Evolutionary conservation across 768 basidiomycete species (phyloP), one percentile per base, ranked within the genome.

Genomic region (Mycena vitilis): DNA sequence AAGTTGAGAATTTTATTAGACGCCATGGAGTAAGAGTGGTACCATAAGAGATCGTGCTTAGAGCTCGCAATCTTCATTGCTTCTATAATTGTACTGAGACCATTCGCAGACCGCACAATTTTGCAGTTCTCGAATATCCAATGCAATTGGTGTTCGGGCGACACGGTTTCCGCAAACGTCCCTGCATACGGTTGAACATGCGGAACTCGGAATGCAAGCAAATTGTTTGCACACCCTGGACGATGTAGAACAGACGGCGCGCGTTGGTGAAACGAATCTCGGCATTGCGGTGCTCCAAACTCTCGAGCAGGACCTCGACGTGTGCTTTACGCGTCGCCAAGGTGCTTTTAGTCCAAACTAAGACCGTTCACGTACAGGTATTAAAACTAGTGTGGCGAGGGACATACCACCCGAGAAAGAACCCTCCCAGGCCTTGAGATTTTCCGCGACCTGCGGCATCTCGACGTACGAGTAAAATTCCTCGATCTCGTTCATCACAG

Each of bases 381-480:
- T 62, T 44, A 18, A 44, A 53, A 38, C 25, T 25, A 10, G 42
- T 62, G 44, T 23, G 40, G 60, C 30, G 57, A 63, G 40, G 54
- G 42, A 79, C 88, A 73, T 75, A 93, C 95, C 93, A 79, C 89
- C 89, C 37, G 85, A 80, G 76, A 93, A 96, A 49, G 92, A 94
- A 45, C 91, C 91, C 74, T 92, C 88, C 93, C 95, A 98, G 52
- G 94, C 92, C 75, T 90, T 91, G 70, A 94, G 82, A 77, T 95
- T 95, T 83, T 95, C 93, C 3, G 88, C 89, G 23, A 95, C 91
- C 77, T 96, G 94, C 0, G 93, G 88, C 88, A 95, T 94, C 83
- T 98, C 97, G 68, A 95, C 90, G 80, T 98, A 99, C 23, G 95
- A 95, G 79, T 97, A 99, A 81, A 99, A 98, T 80, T 99, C 98